Base-by-base conservation (phyloP, 176 grass and related monocot species). In the Pontederia crassipes region DNA sequence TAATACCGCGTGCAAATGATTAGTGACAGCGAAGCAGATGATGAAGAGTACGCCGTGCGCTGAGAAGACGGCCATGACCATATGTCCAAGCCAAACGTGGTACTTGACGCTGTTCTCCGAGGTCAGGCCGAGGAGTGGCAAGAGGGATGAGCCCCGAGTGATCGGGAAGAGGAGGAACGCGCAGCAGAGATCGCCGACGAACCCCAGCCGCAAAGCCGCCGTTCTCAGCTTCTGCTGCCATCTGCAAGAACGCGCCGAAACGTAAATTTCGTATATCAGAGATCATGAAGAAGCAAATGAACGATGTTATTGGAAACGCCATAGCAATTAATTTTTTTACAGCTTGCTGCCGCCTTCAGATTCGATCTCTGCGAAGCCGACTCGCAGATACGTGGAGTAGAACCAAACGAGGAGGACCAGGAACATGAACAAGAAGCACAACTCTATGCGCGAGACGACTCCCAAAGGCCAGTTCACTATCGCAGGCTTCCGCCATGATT, bases 51-150 rank as follows among this genome's bases (percentile, higher is more conserved):
- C 24, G 0, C 76, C 80, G 45, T 88, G 85, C 17, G 53, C 67
- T 2, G 62, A 66, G 61, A 83, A 76, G 28, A 88, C 11, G 57
- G 49, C 17, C 85, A 88, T 76, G 5, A 16, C 72, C 12, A 77
- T 60, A 12, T 88, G 51, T 2, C 85, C 80, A 12, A 83, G 46
- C 85, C 85, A 88, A 55, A 80, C 61, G 15, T 88, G 85, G 74
- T 83, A 83, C 72, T 72, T 82, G 72, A 87, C 70, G 79, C 79
- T 76, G 24, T 79, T 53, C 10, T 83, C 85, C 3, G 85, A 80
- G 48, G 80, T 83, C 53, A 88, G 85, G 53, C 85, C 85, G 6
- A 83, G 12, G 17, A 79, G 68, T 14, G 67, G 80, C 64, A 88
- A 28, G 50, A 88, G 57, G 5, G 85, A 66, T 2, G 79, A 79